Percentiles rank a stretch among this genome's conserved stretches.
Evolutionary conservation across 1,284 basidiomycete genomes (phyloP).

Genomic region (Spongispora temasekensis): DNA sequence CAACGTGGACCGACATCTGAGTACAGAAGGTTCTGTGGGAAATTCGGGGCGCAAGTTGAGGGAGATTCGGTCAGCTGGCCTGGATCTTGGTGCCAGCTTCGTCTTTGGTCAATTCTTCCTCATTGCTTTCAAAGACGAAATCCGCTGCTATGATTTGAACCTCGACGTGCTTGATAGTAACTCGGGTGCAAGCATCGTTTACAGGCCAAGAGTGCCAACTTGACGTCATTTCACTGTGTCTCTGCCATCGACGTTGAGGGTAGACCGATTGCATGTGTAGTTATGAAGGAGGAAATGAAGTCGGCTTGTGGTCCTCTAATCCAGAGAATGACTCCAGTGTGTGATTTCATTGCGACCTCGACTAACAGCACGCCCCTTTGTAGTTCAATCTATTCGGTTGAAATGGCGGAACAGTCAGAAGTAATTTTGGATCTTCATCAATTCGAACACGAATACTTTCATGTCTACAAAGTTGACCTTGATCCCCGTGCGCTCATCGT

Average conservation of each 20-base stretch:
- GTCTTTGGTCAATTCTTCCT: constrained; percentile 22
- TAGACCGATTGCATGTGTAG: constrained; percentile 18
- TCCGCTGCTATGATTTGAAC: constrained; percentile 21
- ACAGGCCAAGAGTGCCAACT: constrained; percentile 6
- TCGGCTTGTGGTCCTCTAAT: not conserved
- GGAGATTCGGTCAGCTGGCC: constrained; percentile 15
- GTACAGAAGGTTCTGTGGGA: not conserved
- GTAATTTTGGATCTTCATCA: constrained; percentile 17
- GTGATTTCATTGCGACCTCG: not conserved
- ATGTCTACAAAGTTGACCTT: constrained; percentile 6
- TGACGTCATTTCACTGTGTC: constrained; percentile 12
- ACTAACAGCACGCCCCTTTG: not conserved
- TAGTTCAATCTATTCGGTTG: constrained; percentile 18
- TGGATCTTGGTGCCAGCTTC: not conserved
- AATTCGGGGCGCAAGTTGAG: not conserved
- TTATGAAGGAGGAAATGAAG: constrained; percentile 8
- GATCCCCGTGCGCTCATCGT: constrained; percentile 19
- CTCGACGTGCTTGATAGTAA: constrained; percentile 10
- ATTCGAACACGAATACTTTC: constrained; percentile 6
- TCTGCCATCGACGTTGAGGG: constrained; percentile 22
- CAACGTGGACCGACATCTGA: constrained; percentile 8
- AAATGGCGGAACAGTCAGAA: constrained; percentile 1
- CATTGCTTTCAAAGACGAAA: constrained; percentile 11
- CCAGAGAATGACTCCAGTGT: not conserved
- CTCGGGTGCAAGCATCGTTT: constrained; percentile 10